Evolutionary conservation across 148 eudicot species (phyloP), one percentile per base, ranked within the genome.

Genomic region (Camellia japonica): DNA sequence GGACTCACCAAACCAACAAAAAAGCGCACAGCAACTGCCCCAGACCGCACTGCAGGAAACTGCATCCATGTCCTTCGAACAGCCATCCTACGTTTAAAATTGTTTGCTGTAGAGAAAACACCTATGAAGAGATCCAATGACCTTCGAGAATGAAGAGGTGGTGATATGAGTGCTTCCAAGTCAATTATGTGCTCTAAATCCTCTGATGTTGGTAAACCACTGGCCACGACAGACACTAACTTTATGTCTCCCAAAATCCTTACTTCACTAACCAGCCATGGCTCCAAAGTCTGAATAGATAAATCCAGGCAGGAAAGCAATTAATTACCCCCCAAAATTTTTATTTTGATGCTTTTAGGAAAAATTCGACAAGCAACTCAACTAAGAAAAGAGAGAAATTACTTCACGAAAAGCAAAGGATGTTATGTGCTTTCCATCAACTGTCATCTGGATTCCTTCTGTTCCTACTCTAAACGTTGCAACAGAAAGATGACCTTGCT

Each of bases 11-110:
- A 85, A 79, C 99, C 99, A 83, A 96, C 99, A 85, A 96, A 96
- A 85, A 96, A 96, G 52, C 97, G 99, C 71, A 92, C 97, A 54
- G 91, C 98, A 80, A 91, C 95, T 68, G 86, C 82, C 69, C 98
- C 99, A 5, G 93, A 89, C 23, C 93, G 93, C 74, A 96, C 99
- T 80, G 86, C 86, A 70, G 90, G 85, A 83, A 91, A 96, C 80
- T 96, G 99, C 98, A 96, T 96, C 99, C 99, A 96, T 12, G 99
- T 92, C 79, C 99, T 91, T 75, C 99, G 88, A 82, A 93, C 98
- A 80, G 99, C 99, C 99, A 96, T 96, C 66, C 99, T 82, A 20
- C 95, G 95, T 82, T 93, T 93, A 79, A 96, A 96, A 85, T 96
- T 96, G 84, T 93, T 96, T 70, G 98, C 97, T 41, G 99, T 96